Percentiles rank a stretch among this genome's conserved stretches.
Evolutionary conservation across 2,329 filamentous ascomycete genomes (phyloP).

Genomic region (Claviceps sp.): DNA sequence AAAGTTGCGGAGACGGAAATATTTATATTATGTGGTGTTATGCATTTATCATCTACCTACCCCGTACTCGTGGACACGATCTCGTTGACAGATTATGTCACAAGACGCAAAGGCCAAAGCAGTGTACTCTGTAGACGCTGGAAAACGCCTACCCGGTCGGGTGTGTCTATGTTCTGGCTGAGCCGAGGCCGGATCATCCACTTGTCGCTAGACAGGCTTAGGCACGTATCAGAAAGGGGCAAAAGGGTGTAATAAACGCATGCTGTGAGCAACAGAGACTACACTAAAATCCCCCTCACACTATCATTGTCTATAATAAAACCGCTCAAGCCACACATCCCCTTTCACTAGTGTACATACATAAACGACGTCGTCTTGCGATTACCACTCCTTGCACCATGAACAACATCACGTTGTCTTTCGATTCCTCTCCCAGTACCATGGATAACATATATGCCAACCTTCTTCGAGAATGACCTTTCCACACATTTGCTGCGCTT

Average conservation of each 20-base stretch:
- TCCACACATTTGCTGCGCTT: neutral
- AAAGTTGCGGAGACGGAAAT: too few species aligned
- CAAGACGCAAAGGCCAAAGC: too few species aligned
- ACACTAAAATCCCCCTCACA: slow-evolving; percentile 29
- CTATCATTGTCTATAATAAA: slow-evolving; percentile 35
- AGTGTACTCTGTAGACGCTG: too few species aligned
- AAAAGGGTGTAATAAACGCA: slow-evolving; percentile 1
- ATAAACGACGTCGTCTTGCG: slow-evolving; percentile 20
- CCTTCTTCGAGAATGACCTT: slow-evolving; percentile 4
- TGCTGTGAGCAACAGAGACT: slow-evolving; percentile 22
- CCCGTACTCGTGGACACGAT: too few species aligned
- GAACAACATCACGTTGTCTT: neutral
- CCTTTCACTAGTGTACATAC: slow-evolving; percentile 42
- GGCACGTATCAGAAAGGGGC: too few species aligned
- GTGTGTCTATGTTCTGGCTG: too few species aligned
- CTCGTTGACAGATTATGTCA: too few species aligned
- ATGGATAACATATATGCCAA: slow-evolving; percentile 2
- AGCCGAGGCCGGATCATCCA: too few species aligned
- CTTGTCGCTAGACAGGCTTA: too few species aligned
- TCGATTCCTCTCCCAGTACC: neutral
- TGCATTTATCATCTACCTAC: too few species aligned
- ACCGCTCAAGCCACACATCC: slow-evolving; percentile 26
- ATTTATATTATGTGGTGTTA: too few species aligned
- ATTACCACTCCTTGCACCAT: neutral
- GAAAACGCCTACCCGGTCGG: too few species aligned